Conservation (phyloP, 2,329 filamentous ascomycete genomes). For the Penicillium polonicum region DNA sequence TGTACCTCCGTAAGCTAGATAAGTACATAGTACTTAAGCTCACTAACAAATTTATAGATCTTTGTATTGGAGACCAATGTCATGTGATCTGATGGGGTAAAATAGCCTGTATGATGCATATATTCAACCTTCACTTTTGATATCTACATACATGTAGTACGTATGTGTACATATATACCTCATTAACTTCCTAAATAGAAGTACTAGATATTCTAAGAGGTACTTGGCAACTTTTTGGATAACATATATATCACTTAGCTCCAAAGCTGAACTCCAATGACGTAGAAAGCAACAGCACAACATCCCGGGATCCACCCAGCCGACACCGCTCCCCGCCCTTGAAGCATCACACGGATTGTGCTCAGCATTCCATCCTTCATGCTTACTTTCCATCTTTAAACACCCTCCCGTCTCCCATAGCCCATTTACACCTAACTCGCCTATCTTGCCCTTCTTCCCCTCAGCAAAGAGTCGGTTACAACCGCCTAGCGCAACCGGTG, state of each 20-base stretch:
- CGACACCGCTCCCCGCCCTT: conserved; percentile 20
- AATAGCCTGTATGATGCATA: too few relatives aligned
- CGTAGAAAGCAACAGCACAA: conserved; percentile 20
- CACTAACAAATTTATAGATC: too few relatives aligned
- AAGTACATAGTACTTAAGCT: too few relatives aligned
- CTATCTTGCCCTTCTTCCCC: neutral
- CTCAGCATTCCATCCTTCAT: neutral
- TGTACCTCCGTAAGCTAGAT: too few relatives aligned
- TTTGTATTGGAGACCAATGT: too few relatives aligned
- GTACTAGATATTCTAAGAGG: too few relatives aligned
- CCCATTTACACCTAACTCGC: too few relatives aligned
- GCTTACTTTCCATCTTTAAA: neutral
- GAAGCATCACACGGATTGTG: conserved; percentile 5
- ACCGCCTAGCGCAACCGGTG: neutral
- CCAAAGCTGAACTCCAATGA: conserved; percentile 15
- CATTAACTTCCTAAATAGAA: too few relatives aligned
- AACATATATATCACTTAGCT: neutral
- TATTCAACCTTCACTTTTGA: too few relatives aligned
- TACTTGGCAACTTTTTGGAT: neutral
- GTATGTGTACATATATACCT: too few relatives aligned
- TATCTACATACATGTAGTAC: too few relatives aligned
- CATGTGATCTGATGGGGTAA: too few relatives aligned
- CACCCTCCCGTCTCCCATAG: neutral
- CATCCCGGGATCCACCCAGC: conserved; percentile 21
- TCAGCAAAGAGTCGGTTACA: neutral